phyloP scores from a whole-genome alignment of 129 eudicot genomes.

The Glebionis coronaria region DNA sequence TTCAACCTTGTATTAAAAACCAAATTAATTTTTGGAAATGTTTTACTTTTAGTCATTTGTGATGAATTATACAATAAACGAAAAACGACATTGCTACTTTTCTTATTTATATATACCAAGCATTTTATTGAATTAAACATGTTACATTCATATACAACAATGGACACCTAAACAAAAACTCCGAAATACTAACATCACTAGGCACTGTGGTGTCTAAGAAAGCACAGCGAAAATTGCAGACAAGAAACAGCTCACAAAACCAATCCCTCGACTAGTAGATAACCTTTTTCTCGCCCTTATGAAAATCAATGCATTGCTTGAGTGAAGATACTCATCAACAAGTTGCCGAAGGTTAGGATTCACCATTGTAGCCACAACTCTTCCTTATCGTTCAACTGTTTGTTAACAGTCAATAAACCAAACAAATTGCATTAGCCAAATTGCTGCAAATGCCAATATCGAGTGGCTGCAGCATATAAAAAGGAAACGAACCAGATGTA shows the following conservation, averaged over 20 bases:
- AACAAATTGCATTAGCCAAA: background rate
- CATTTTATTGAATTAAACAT: too few species aligned
- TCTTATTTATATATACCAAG: too few species aligned
- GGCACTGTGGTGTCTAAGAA: too few species aligned
- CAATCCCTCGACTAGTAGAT: too few species aligned
- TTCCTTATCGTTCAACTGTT: constrained; percentile 92
- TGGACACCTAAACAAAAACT: too few species aligned
- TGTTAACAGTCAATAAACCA: constrained; percentile 54
- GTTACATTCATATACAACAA: too few species aligned
- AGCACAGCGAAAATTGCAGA: too few species aligned
- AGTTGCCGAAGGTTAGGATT: constrained; percentile 91
- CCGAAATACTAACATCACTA: too few species aligned
- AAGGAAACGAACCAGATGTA: background rate
- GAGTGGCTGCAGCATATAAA: background rate
- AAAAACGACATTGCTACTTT: too few species aligned
- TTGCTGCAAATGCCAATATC: background rate
- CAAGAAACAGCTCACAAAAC: too few species aligned
- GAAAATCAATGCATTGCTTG: constrained; percentile 12
- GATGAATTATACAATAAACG: too few species aligned
- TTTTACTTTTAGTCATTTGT: background rate
- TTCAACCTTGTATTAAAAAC: constrained; percentile 13
- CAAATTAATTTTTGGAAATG: background rate
- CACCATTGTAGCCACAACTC: constrained; percentile 86
- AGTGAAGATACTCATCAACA: constrained; percentile 82
- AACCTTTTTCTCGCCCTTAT: too few species aligned